Evolutionary conservation across 140 eudicot genomes (phyloP), one percentile per base, ranked within the genome.

Genomic region (Senecio squalidus): DNA sequence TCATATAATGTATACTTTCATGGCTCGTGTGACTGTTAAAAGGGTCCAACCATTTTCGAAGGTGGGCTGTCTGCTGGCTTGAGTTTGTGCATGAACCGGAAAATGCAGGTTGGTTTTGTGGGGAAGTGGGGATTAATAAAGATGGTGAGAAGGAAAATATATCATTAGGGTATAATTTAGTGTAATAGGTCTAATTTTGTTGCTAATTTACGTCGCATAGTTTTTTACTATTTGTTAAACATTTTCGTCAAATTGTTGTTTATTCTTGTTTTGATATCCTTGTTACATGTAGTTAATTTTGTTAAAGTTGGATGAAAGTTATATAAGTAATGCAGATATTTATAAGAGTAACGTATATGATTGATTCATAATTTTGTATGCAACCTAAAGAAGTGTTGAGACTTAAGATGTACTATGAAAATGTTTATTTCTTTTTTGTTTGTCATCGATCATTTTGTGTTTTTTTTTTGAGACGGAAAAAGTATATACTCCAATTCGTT

Each of bases 21-120:
- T 63, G 77, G 60, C 53, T 46, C 9, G 22, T 34, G 27, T 55
- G 66, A 56, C 40, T 56, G 48, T 24, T 72, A 60, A 47, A 50
- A 72, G 16, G 61, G 72, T 72, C 18, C 25, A 20, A 55, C 45
- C 62, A 38, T 14, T 25, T 54, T 45, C 5, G 65, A 58, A 33
- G 51, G 38, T 63, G 70, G 30, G 45, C 18, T 33, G 18, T 34
- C 53, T 47, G 60, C 10, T 16, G 6, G 56, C 49, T 10, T 70
- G 66, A 46, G 39, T 9, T 22, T 28, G 28, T 28, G 43, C 41
- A 64, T 51, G 53, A 28, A 30, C 65, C 23, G 54, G 34, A 54
- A n/a, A 9, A 18, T 62, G 76, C 58, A 33, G 49, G 38, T 28
- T 67, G 31, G 25, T 43, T 28, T 7, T 40, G 41, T 29, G 40